These are phyloP conservation scores for Arthrobotrys musiformis DNA, from an alignment of 2,329 filamentous ascomycete genomes.

Conservation along the genomic window DNA sequence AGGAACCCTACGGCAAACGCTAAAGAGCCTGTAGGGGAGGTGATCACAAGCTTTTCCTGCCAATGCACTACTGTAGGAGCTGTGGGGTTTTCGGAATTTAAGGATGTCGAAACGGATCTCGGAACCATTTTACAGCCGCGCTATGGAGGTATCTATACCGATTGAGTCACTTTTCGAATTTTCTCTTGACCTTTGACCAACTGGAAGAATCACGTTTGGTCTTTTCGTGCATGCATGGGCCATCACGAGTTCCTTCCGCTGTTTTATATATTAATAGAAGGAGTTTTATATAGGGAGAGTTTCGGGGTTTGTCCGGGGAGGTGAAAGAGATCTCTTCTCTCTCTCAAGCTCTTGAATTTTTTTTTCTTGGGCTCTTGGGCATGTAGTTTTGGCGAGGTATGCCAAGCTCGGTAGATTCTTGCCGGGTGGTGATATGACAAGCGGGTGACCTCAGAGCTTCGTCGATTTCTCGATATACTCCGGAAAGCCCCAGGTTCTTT, in stretches of 20 bases:
- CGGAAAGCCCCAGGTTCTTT: neutral
- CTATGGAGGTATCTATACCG: neutral
- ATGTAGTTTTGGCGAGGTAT: neutral
- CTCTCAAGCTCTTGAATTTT: conserved; percentile 7
- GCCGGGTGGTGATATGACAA: conserved; percentile 44
- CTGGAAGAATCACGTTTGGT: conserved; percentile 29
- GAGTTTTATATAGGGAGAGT: neutral
- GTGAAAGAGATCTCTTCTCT: too few species aligned
- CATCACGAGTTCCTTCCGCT: conserved; percentile 36
- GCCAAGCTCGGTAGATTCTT: conserved; percentile 40
- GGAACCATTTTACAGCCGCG: conserved; percentile 39
- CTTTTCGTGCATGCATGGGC: neutral
- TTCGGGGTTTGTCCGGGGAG: conserved; percentile 18
- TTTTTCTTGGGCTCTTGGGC: neutral
- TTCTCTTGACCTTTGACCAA: neutral
- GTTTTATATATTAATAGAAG: too few species aligned
- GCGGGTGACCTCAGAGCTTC: conserved; percentile 45
- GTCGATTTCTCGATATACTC: conserved; percentile 9
- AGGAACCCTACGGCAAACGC: conserved; percentile 23
- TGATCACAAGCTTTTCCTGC: conserved; percentile 49
- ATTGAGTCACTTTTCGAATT: conserved; percentile 16
- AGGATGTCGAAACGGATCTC: conserved; percentile 55
- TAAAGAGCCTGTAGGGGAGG: conserved; percentile 6
- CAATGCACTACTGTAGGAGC: conserved; percentile 14
- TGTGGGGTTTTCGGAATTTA: conserved; percentile 35